Conservation (phyloP, 192 early-diverging fungal species). For the Coemansia sp. region DNA sequence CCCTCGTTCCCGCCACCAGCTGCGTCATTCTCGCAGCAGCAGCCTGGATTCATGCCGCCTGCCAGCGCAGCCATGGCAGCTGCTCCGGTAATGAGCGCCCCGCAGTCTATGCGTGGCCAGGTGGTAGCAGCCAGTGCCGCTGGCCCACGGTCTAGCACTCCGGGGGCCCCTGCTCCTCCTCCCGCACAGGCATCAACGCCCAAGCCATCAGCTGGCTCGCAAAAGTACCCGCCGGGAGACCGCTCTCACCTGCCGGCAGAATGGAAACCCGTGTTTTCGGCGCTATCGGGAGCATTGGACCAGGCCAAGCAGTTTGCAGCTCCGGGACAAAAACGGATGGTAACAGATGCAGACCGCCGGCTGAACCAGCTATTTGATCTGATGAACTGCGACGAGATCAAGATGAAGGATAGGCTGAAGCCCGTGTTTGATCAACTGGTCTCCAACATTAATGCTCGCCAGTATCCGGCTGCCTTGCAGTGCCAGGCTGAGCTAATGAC, state of each 20-base stretch:
- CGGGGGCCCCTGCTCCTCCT: neutral
- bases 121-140: constrained; percentile 30
- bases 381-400: constrained; percentile 77
- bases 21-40: constrained; percentile 16
- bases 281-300: constrained; percentile 56
- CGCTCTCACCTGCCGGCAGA: constrained; percentile 75
- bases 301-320: constrained; percentile 54
- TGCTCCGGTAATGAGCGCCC: neutral
- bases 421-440: constrained; percentile 62
- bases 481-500: constrained; percentile 70
- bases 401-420: constrained; percentile 54
- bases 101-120: constrained; percentile 29
- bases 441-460: constrained; percentile 56
- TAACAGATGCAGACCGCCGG: constrained; percentile 85
- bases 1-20: constrained; percentile 5
- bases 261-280: constrained; percentile 62
- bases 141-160: constrained; percentile 3
- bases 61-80: constrained; percentile 8
- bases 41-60: constrained; percentile 6
- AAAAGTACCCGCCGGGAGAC: constrained; percentile 69
- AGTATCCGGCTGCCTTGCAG: constrained; percentile 58
- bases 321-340: constrained; percentile 68
- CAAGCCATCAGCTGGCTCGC: constrained; percentile 1
- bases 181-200: constrained; percentile 1
- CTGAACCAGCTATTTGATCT: constrained; percentile 77